Base-by-base conservation (phyloP, 2,329 filamentous ascomycete genomes). In the Ilyonectria mors-panacis region DNA sequence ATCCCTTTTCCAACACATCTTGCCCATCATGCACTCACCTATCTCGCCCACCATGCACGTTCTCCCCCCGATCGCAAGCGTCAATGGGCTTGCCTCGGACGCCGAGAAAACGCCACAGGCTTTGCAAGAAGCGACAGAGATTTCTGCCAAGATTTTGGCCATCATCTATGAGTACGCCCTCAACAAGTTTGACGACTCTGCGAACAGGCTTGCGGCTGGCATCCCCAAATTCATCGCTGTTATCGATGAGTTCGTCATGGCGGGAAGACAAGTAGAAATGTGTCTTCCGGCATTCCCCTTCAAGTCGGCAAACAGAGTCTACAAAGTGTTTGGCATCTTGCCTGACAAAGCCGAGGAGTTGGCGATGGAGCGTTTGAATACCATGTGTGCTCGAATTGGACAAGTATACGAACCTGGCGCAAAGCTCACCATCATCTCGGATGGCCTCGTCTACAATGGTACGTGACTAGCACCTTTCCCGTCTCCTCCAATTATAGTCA, bases 361-460 rank as follows among this genome's bases (percentile, higher is more conserved):
- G 33, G 74, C 78, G 0, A 69, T 79, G 0, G 67, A 59, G 2
- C 68, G 76, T 0, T 47, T 79, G 2, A 74, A 79, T 21, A 65
- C 59, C 15, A 76, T 79, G 69, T 79, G 78, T n/a, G 23, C 33
- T 2, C 63, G 69, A 4, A 78, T 79, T n/a, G 28, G 62, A 1
- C 61, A 78, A 2, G 42, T 78, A 1, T 79, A 79, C n/a, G 6
- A 47, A 0, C 77, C 77, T 5, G 77, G 77, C 2, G 77, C 77
- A 1, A 47, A 69, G 12, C 63, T 75, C 2, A 82, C 80, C 19
- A 87, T 88, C 42, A 81, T 86, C 10, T 87, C 86, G 0, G 86
- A 88, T 70, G 86, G 86, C 0, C 78, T 88, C 17, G 83, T 85
- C 1, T 88, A 88, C 50, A 88, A 87, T 64, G 86, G 85, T 86